Evolutionary conservation across 139 green algal species (phyloP), one percentile per base, ranked within the genome.

Genomic region (Volvox reticuliferus): DNA sequence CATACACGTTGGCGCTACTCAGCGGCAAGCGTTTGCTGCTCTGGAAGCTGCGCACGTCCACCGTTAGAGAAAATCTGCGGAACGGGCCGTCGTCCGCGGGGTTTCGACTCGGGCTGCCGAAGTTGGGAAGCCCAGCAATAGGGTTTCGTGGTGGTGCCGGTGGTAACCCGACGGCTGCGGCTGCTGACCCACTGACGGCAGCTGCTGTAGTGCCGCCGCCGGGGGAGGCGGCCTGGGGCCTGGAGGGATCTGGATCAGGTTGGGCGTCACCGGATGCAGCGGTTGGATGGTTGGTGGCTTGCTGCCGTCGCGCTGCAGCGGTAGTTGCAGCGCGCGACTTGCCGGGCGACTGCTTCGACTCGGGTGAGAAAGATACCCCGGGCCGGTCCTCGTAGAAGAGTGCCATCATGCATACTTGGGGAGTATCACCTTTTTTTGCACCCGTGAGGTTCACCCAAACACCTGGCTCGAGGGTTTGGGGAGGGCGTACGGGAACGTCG

Each of bases 21-120:
- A 96, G 35, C 18, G 94, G 94, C 89, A 96, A 89, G 36, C 91
- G 83, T 35, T 90, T 89, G 79, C 79, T 88, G 67, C 79, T 81
- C 88, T 88, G 91, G 61, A 96, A 95, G 84, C 81, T 94, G 0
- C 93, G 92, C 30, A 96, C 62, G 79, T 96, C 94, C 1, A 95
- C n/a, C 3, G 81, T 88, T 9, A 96, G 84, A 2, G 50, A 63
- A 82, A 96, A 96, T 13, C 85, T 22, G 3, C 94, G 88, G 65
- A 93, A 85, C 17, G 91, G 90, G 17, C 93, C 93, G n/a, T 92
- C 91, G 9, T 85, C 76, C 16, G 62, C 79, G 13, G 69, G 76
- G 26, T 30, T 44, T 13, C 87, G 87, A 0, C 33, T 17, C n/a
- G 87, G 87, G 75, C 76, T 91, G 87, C 87, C 76, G 44, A 91